Conservation (phyloP, 495 filamentous ascomycete genomes). For the Penicillium pancosmium region DNA sequence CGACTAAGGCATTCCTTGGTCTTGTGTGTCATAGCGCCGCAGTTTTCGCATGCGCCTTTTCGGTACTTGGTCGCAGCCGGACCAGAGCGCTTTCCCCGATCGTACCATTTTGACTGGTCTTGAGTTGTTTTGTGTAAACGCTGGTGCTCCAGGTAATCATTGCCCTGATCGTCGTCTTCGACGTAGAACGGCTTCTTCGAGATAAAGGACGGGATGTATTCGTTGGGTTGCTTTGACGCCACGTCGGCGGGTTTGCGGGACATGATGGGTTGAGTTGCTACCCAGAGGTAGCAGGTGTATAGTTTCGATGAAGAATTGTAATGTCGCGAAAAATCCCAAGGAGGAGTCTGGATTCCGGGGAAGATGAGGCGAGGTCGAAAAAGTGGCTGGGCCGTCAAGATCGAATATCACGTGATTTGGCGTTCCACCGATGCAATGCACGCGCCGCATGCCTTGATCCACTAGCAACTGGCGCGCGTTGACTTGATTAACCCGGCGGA, state of each 20-base stretch:
- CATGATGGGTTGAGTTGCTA: slow-evolving; percentile 26
- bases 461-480: slow-evolving; percentile 5
- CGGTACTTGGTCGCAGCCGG: slow-evolving; percentile 93
- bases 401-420: slow-evolving; percentile 35
- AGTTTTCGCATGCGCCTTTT: slow-evolving; percentile 98
- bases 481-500: background rate
- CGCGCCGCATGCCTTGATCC: slow-evolving; percentile 14
- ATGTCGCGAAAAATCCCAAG: slow-evolving; percentile 1
- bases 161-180: slow-evolving; percentile 77
- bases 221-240: slow-evolving; percentile 79
- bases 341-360: background rate
- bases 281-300: background rate
- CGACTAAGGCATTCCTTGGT: slow-evolving; percentile 90
- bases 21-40: slow-evolving; percentile 94
- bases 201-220: slow-evolving; percentile 98
- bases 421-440: slow-evolving; percentile 26
- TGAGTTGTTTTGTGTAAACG: slow-evolving; percentile 70
- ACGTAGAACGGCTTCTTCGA: slow-evolving; percentile 97
- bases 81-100: slow-evolving; percentile 76
- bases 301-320: background rate
- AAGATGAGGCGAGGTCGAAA: slow-evolving; percentile 7
- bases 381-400: slow-evolving; percentile 7
- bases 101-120: slow-evolving; percentile 84
- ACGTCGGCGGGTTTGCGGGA: slow-evolving; percentile 55
- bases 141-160: slow-evolving; percentile 96